Percentiles rank a stretch among this genome's conserved stretches.
Conservation (phyloP, 2,329 filamentous ascomycete species). For the Xylariaceae sp. region DNA sequence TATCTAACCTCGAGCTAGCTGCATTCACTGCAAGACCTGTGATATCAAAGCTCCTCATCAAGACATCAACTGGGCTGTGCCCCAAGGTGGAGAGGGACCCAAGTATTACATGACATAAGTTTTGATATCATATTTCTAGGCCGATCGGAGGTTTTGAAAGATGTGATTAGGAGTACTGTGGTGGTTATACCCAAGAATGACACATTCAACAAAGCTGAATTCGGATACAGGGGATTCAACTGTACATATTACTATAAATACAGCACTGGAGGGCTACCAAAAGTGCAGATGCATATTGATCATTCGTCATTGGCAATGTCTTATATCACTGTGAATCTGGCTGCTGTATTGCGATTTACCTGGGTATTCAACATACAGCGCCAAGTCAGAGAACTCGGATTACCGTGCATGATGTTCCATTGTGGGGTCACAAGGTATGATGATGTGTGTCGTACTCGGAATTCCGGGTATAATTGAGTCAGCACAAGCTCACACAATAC, state of each 20-base stretch:
- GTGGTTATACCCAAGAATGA: slow-evolving; percentile 19
- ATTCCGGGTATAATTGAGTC: slow-evolving; percentile 25
- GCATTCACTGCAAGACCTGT: slow-evolving; percentile 99
- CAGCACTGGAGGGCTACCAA: neutral
- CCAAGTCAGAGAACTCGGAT: neutral
- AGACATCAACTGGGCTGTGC: slow-evolving; percentile 97
- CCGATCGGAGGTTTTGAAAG: neutral
- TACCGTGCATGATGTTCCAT: no score
- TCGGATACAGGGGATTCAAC: slow-evolving; percentile 1
- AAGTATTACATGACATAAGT: slow-evolving; percentile 70
- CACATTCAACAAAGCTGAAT: neutral
- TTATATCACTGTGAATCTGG: neutral
- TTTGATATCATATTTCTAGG: neutral
- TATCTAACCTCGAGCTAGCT: slow-evolving; percentile 62
- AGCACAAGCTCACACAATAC: neutral
- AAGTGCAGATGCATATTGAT: neutral
- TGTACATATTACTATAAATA: slow-evolving; percentile 27
- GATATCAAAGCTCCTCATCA: slow-evolving; percentile 98
- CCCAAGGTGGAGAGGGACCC: slow-evolving; percentile 84
- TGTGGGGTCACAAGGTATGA: no score
- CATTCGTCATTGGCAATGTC: neutral
- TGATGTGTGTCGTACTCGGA: neutral
- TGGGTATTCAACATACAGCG: no score
- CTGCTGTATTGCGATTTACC: no score
- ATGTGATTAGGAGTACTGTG: neutral